Conservation (phyloP, 2,329 filamentous ascomycete genomes). For the Xylaria hypoxylon region DNA sequence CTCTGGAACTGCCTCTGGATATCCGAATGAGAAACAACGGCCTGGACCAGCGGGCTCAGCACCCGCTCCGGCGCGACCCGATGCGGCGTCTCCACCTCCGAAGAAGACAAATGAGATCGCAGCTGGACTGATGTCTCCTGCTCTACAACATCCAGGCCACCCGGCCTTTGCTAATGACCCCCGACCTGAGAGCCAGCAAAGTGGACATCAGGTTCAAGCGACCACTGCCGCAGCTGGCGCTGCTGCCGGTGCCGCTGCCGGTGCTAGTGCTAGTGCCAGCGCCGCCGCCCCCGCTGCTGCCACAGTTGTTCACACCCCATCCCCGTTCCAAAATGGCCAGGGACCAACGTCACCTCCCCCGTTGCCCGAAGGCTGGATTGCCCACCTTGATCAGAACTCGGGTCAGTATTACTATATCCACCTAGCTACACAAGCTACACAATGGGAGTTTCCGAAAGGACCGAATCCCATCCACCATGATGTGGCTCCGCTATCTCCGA, state of each 20-base stretch:
- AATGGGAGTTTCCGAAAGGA: slow-evolving; percentile 99
- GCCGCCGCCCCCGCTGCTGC: slow-evolving; percentile 3
- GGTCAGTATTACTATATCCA: slow-evolving; percentile 99
- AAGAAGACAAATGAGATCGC: slow-evolving; percentile 49
- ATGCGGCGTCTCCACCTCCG: slow-evolving; percentile 50
- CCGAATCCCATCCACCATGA: slow-evolving; percentile 90
- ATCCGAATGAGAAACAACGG: slow-evolving; percentile 82
- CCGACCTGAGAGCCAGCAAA: slow-evolving; percentile 61
- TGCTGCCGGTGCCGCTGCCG: slow-evolving; percentile 7
- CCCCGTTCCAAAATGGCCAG: slow-evolving; percentile 56
- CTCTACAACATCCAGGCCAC: slow-evolving; percentile 73
- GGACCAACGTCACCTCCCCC: slow-evolving; percentile 87
- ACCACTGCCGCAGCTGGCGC: slow-evolving; percentile 5
- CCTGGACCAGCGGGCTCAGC: slow-evolving; percentile 52
- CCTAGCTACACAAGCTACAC: slow-evolving; percentile 91
- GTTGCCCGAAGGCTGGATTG: slow-evolving; percentile 97
- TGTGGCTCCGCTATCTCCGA: slow-evolving; percentile 83
- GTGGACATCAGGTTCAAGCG: slow-evolving; percentile 60
- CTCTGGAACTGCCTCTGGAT: slow-evolving; percentile 63
- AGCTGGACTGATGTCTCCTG: slow-evolving; percentile 58
- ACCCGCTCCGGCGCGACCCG: slow-evolving; percentile 46
- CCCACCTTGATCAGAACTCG: slow-evolving; percentile 93
- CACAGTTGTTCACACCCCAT: slow-evolving; percentile 54
- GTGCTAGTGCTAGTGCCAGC: no score
- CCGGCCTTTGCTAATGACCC: slow-evolving; percentile 92